phyloP scores from a whole-genome alignment of 2,329 filamentous ascomycete genomes.

The Alternaria conjuncta region DNA sequence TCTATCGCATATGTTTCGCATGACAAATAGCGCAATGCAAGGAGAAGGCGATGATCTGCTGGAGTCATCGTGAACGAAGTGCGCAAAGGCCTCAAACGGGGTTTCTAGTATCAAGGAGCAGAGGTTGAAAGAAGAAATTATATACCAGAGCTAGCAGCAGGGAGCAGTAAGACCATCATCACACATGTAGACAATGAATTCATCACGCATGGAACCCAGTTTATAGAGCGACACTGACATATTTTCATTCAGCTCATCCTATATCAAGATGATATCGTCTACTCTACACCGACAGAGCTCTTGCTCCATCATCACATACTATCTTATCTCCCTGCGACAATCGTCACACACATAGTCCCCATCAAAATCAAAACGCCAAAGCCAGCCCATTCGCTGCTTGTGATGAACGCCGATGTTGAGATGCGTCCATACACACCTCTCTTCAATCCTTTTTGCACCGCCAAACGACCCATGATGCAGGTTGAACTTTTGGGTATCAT shows the following conservation, averaged over 20 bases:
- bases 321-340: background rate
- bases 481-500: constrained; percentile 54
- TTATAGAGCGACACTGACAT: background rate
- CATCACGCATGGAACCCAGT: background rate
- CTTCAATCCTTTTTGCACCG: constrained; percentile 28
- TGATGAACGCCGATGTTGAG: constrained; percentile 50
- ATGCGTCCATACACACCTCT: constrained; percentile 38
- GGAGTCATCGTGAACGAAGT: too few relatives aligned
- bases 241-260: background rate
- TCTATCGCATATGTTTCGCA: too few relatives aligned
- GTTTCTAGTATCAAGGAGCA: too few relatives aligned
- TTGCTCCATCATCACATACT: background rate
- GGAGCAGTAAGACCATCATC: too few relatives aligned
- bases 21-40: too few relatives aligned
- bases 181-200: too few relatives aligned
- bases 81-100: too few relatives aligned
- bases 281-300: constrained; percentile 1
- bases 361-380: constrained; percentile 11
- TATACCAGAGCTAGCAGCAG: too few relatives aligned
- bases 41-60: too few relatives aligned
- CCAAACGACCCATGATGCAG: constrained; percentile 49
- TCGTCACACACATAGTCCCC: background rate
- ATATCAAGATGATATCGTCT: background rate
- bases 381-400: constrained; percentile 19
- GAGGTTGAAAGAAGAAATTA: too few relatives aligned